Percentiles rank a stretch among this genome's conserved stretches.
Evolutionary conservation across 306 rosid genomes (phyloP).

Genomic region (Urtica urens): DNA sequence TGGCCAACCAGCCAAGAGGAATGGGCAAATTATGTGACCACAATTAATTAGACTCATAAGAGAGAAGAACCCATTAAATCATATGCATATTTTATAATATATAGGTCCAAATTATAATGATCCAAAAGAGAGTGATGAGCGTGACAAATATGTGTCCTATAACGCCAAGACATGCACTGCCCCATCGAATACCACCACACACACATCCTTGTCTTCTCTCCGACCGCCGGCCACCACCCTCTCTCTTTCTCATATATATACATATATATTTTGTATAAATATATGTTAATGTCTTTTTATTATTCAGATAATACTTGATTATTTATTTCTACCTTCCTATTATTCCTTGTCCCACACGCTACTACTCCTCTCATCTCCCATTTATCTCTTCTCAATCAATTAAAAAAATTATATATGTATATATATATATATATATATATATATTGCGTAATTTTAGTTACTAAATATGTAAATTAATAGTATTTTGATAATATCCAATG

Average conservation of each 20-base stretch:
- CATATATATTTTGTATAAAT: not conserved
- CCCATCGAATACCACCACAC: constrained; percentile 23
- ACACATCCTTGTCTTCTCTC: constrained; percentile 5
- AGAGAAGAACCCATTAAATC: constrained; percentile 1
- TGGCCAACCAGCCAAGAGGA: constrained; percentile 12
- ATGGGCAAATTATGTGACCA: constrained; percentile 17
- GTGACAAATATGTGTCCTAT: constrained; percentile 22
- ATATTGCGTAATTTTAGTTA: too few species aligned
- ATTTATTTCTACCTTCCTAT: too few species aligned
- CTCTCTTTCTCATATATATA: not conserved
- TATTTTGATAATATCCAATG: too few species aligned
- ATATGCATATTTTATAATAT: too few species aligned
- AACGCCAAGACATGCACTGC: constrained; percentile 24
- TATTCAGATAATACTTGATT: too few species aligned
- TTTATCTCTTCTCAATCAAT: too few species aligned
- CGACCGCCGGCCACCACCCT: constrained; percentile 26
- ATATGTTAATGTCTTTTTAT: too few species aligned
- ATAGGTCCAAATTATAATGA: not conserved
- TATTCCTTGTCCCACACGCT: too few species aligned
- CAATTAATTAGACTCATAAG: not conserved
- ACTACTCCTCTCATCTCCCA: too few species aligned
- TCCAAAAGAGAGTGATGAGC: constrained; percentile 1
- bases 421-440: not conserved
- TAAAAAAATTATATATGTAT: too few species aligned
- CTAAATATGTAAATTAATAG: too few species aligned